These are phyloP conservation scores for Euptelea pleiosperma DNA, from an alignment of 164 flowering plant genomes.

Conservation along the genomic window DNA sequence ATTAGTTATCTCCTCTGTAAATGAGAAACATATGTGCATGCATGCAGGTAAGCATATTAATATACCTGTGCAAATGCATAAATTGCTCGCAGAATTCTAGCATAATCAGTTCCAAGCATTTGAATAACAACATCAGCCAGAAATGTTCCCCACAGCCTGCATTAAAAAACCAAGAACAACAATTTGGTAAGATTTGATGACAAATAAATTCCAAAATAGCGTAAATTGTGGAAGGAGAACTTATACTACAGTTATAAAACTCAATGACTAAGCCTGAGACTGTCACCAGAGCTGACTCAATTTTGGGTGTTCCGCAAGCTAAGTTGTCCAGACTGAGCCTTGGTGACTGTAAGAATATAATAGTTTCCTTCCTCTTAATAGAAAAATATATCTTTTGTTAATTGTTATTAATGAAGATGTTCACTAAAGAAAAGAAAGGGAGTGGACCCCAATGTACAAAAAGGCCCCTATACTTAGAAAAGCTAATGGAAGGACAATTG, in stretches of 20 bases:
- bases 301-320: too few species aligned
- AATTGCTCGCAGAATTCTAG: slow-evolving; percentile 82
- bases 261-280: background rate
- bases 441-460: too few species aligned
- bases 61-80: slow-evolving; percentile 90
- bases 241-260: too few species aligned
- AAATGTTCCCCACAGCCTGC: slow-evolving; percentile 92
- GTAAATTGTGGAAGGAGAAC: background rate
- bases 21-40: background rate
- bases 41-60: background rate
- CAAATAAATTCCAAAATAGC: background rate
- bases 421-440: too few species aligned
- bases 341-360: background rate
- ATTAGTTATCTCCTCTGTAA: background rate
- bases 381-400: too few species aligned
- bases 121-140: slow-evolving; percentile 93
- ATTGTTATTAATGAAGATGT: too few species aligned
- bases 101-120: slow-evolving; percentile 98
- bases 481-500: too few species aligned
- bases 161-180: slow-evolving; percentile 6
- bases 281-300: too few species aligned
- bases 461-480: too few species aligned
- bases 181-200: slow-evolving; percentile 3
- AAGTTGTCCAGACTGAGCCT: background rate
- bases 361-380: background rate